Evolutionary conservation across 176 grass and related monocot genomes (phyloP).

Genomic region (Ampelocalamus luodianensis): DNA sequence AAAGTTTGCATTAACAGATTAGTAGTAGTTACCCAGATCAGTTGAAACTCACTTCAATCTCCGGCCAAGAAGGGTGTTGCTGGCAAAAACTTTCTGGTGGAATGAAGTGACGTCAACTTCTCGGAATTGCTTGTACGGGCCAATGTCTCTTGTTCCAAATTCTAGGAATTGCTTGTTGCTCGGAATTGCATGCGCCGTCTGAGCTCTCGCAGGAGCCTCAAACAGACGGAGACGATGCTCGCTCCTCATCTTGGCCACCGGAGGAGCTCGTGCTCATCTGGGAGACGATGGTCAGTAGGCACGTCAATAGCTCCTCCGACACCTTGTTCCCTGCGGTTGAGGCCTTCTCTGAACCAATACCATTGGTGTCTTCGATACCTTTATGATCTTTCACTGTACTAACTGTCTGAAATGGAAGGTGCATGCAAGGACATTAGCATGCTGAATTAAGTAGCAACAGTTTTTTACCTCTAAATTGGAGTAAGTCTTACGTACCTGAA

Average conservation of each 20-base stretch:
- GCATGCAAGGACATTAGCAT: constrained; percentile 18
- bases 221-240: constrained; percentile 49
- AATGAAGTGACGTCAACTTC: constrained; percentile 51
- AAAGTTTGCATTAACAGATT: not conserved
- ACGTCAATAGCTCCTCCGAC: constrained; percentile 75
- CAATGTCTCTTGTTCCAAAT: constrained; percentile 63
- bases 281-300: constrained; percentile 71
- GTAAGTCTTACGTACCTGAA: constrained; percentile 40
- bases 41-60: constrained; percentile 76
- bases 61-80: constrained; percentile 39
- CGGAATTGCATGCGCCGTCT: too few relatives aligned
- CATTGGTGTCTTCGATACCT: constrained; percentile 21
- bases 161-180: too few relatives aligned
- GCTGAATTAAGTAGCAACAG: not conserved
- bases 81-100: constrained; percentile 16
- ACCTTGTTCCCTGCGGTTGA: constrained; percentile 57
- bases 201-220: constrained; percentile 52
- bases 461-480: not conserved
- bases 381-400: constrained; percentile 29
- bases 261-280: constrained; percentile 59
- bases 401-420: constrained; percentile 51
- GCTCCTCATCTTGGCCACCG: constrained; percentile 46
- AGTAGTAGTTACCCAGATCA: constrained; percentile 31
- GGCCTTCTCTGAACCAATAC: constrained; percentile 34
- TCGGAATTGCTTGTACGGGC: constrained; percentile 62